A percentile compares a stretch with the other conserved stretches of the same genome.
These are phyloP conservation scores for Prunus davidiana DNA, from an alignment of 306 rosid genomes.

Conservation along the genomic window DNA sequence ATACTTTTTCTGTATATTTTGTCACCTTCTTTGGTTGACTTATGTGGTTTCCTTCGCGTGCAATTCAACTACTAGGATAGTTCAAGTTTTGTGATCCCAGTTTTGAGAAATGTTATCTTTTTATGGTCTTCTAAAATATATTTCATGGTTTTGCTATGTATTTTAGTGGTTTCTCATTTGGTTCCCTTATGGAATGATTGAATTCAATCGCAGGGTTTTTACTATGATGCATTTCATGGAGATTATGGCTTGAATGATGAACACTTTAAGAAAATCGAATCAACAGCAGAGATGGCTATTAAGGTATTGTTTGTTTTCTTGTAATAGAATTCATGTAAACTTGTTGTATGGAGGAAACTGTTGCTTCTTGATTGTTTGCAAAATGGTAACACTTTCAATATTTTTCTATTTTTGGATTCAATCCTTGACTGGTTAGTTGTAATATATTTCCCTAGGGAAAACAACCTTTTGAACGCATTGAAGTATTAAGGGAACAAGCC, in stretches of 20 bases:
- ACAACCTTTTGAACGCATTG: slow-evolving; percentile 95
- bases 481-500: slow-evolving; percentile 82
- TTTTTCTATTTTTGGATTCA: background rate
- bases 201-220: slow-evolving; percentile 65
- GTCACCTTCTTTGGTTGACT: background rate
- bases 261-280: slow-evolving; percentile 73
- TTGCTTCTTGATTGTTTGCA: background rate
- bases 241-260: slow-evolving; percentile 89
- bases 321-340: background rate
- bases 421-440: background rate
- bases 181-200: slow-evolving; percentile 7
- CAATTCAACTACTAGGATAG: background rate
- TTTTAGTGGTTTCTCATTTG: background rate
- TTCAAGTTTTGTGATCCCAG: background rate
- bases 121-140: too few relatives aligned
- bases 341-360: background rate
- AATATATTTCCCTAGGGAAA: slow-evolving; percentile 47
- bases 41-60: background rate
- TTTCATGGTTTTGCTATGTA: background rate
- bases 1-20: background rate
- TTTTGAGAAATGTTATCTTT: background rate
- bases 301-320: slow-evolving; percentile 44
- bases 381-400: background rate
- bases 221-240: slow-evolving; percentile 85
- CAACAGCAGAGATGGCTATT: slow-evolving; percentile 68